Percentiles rank a stretch among this genome's conserved stretches.
These are phyloP conservation scores for Xylaria flabelliformis DNA, from an alignment of 495 filamentous ascomycete genomes.

Conservation along the genomic window DNA sequence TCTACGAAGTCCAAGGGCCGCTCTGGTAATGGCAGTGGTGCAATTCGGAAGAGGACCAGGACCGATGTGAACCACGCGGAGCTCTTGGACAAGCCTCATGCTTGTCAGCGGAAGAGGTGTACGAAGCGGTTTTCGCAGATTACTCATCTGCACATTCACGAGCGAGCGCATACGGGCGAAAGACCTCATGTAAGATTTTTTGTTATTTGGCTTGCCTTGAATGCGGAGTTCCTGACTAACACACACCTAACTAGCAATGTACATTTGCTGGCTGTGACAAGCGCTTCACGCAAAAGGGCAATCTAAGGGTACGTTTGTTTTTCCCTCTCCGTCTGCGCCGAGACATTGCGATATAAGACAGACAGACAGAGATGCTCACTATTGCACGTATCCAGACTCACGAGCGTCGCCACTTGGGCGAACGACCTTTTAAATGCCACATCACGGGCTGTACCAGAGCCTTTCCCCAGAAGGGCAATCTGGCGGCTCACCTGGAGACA, in stretches of 20 bases:
- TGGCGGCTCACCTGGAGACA: constrained; percentile 84
- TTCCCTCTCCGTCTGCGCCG: not conserved
- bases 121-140: constrained; percentile 87
- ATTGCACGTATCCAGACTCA: constrained; percentile 66
- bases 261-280: constrained; percentile 76
- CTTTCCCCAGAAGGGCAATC: constrained; percentile 86
- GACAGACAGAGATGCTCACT: constrained; percentile 7
- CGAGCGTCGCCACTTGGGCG: constrained; percentile 80
- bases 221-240: too few relatives aligned
- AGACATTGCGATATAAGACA: too few relatives aligned
- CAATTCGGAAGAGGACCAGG: constrained; percentile 12
- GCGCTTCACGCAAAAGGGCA: constrained; percentile 86
- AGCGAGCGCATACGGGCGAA: constrained; percentile 85
- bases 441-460: constrained; percentile 70
- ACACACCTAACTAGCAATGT: constrained; percentile 61
- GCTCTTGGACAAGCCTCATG: constrained; percentile 67
- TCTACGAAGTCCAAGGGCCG: constrained; percentile 18
- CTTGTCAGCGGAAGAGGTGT: constrained; percentile 77
- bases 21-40: not conserved
- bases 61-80: constrained; percentile 35
- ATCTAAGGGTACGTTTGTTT: constrained; percentile 79
- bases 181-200: constrained; percentile 77
- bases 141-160: constrained; percentile 92
- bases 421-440: constrained; percentile 84
- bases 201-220: not conserved